Evolutionary conservation across 345 rosid species (phyloP).

Genomic region (Noccaea bulbosa): DNA sequence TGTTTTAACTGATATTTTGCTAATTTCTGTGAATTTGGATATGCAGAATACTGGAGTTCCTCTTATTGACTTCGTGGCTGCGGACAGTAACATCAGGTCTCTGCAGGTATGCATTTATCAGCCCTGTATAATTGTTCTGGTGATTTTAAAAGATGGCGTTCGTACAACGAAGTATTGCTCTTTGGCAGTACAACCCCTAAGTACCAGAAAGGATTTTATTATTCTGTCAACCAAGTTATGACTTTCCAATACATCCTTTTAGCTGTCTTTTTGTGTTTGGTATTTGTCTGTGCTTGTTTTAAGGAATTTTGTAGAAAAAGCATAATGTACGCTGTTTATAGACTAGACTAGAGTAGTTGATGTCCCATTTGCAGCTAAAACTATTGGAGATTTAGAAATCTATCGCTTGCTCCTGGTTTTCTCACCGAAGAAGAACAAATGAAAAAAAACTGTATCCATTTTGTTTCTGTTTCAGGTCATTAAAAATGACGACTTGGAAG

Average conservation of each 20-base stretch:
- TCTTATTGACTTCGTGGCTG: slow-evolving; percentile 37
- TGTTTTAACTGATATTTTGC: slow-evolving; percentile 21
- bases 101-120: slow-evolving; percentile 43
- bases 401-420: slow-evolving; percentile 28
- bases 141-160: slow-evolving; percentile 20
- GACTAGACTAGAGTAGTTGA: slow-evolving; percentile 21
- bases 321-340: slow-evolving; percentile 6
- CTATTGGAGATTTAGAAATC: slow-evolving; percentile 20
- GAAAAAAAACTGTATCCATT: slow-evolving; percentile 24
- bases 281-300: slow-evolving; percentile 3
- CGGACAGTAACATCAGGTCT: slow-evolving; percentile 36
- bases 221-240: slow-evolving; percentile 30
- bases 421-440: slow-evolving; percentile 15
- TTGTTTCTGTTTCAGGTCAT: slow-evolving; percentile 62
- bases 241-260: slow-evolving; percentile 18
- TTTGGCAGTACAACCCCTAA: slow-evolving; percentile 11
- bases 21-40: slow-evolving; percentile 29
- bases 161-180: slow-evolving; percentile 2
- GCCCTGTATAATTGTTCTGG: slow-evolving; percentile 17
- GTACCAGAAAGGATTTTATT: slow-evolving; percentile 19
- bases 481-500: slow-evolving; percentile 95
- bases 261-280: slow-evolving; percentile 8
- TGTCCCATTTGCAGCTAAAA: slow-evolving; percentile 21
- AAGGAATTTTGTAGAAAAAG: slow-evolving; percentile 6
- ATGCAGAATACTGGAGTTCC: slow-evolving; percentile 45